Evolutionary conservation across 306 rosid species (phyloP).

Genomic region (Begonia fuchsioides): DNA sequence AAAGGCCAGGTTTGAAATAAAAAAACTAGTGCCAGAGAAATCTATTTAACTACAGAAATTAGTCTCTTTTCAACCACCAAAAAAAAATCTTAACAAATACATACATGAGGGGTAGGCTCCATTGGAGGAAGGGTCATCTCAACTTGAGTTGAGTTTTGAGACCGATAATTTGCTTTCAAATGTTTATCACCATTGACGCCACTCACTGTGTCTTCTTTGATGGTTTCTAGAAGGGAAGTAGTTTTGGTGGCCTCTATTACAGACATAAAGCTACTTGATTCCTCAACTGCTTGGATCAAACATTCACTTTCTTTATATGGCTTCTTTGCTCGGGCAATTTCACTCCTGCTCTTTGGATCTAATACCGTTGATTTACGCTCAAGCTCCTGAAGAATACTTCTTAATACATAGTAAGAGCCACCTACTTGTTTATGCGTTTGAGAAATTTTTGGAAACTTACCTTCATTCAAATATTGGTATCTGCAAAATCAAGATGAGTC

Average conservation of each 20-base stretch:
- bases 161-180: background rate
- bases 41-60: too few species aligned
- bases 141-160: background rate
- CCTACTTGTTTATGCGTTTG: conserved; percentile 6
- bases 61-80: too few species aligned
- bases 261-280: background rate
- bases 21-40: too few species aligned
- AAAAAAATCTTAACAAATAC: background rate
- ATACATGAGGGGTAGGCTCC: background rate
- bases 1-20: too few species aligned
- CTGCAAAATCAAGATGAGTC: conserved; percentile 3
- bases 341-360: background rate
- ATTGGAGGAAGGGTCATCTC: background rate
- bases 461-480: conserved; percentile 3
- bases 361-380: background rate
- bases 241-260: background rate
- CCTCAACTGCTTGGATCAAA: background rate
- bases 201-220: background rate
- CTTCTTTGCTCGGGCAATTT: background rate
- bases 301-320: background rate
- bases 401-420: conserved; percentile 10
- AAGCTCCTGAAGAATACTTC: conserved; percentile 9
- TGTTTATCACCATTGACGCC: background rate
- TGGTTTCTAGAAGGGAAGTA: background rate
- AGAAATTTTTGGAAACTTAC: conserved; percentile 4